Evolutionary conservation across 768 basidiomycete genomes (phyloP).

Genomic region (Mycena leptocephala): DNA sequence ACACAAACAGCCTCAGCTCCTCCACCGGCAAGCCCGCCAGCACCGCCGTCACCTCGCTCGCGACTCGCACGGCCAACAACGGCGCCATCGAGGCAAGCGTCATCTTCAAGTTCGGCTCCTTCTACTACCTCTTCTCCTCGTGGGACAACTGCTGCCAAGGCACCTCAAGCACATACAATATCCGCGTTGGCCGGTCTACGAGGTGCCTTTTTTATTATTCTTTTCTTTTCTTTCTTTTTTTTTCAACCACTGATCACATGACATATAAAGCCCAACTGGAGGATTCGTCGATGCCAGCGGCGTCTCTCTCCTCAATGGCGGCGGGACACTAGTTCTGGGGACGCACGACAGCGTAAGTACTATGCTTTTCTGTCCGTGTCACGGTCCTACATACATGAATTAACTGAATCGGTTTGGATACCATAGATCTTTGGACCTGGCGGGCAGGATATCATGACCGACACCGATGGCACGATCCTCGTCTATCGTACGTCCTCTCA

Average conservation of each 20-base stretch:
- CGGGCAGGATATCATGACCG: constrained; percentile 66
- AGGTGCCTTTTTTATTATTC: constrained; percentile 54
- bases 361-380: neutral
- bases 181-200: constrained; percentile 67
- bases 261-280: constrained; percentile 1
- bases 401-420: neutral
- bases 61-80: constrained; percentile 60
- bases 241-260: constrained; percentile 17
- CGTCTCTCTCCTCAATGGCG: constrained; percentile 63
- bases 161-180: constrained; percentile 71
- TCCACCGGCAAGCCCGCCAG: constrained; percentile 61
- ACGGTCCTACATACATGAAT: no score
- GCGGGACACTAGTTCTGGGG: constrained; percentile 68
- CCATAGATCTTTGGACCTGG: constrained; percentile 71
- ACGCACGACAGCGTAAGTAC: constrained; percentile 59
- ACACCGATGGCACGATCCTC: constrained; percentile 62
- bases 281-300: constrained; percentile 63
- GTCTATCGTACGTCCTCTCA: constrained; percentile 53
- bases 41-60: constrained; percentile 58
- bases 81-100: constrained; percentile 68
- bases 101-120: constrained; percentile 61
- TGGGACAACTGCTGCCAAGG: constrained; percentile 72
- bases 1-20: constrained; percentile 48
- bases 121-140: constrained; percentile 72
- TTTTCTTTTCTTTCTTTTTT: neutral